Base-by-base conservation (phyloP, 1,139 yeast species). In the Candida gigantensis region DNA sequence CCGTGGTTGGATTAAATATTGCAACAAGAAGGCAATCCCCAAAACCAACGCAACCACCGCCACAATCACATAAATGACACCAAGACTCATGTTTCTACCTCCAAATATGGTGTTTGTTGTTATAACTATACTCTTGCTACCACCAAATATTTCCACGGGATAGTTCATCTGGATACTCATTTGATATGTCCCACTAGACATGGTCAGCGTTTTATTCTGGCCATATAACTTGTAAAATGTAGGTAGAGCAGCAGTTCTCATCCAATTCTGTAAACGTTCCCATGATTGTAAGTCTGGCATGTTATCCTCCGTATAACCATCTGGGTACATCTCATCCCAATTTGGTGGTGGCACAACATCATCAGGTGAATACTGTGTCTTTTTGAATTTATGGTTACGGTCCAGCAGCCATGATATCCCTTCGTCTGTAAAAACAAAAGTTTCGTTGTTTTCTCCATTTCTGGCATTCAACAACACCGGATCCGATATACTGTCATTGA, bases 261-360 rank as follows among this genome's bases (percentile, higher is more conserved):
- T 84, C 94, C 94, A 84, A 52, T 84, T 84, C 58, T 83, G 88
- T 24, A 68, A 51, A 34, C 58, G 65, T 43, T 68, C 70, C 72
- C 68, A 60, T 23, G 49, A 40, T 17, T 51, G 47, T 19, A 60
- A 30, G 57, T 92, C 92, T 3, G 97, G 98, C 41, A 92, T 57
- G 55, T 88, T 89, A 9, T 81, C 80, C 18, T 77, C 83, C 13
- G 84, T 89, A 64, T 92, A 92, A 1, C 97, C 97, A 45, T 89
- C 58, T n/a, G 98, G 98, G 58, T 58, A 92, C 65, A 51, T 67
- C 54, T 84, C 81, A 44, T 68, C 67, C 98, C 98, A 92, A 65
- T 88, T 88, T 50, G 96, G 97, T 7, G 98, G 98, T 8, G 98
- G 98, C 1, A 78, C 94, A 38, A 92, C 86, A 18, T 90, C 83